Conservation (phyloP, 306 rosid species). For the Trichosanthes truncata region DNA sequence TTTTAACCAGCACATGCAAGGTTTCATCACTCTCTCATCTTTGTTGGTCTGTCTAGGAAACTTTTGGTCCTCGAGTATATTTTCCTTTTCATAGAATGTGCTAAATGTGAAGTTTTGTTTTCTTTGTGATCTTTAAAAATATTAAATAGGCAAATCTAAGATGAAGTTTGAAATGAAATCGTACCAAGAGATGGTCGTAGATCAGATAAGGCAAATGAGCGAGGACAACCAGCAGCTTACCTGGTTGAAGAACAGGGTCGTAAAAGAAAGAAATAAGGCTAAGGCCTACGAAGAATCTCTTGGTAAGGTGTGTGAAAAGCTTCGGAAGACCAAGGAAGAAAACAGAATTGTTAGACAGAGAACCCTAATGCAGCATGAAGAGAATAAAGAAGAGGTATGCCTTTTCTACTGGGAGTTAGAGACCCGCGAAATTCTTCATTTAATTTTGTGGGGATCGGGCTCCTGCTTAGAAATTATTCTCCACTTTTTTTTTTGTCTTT, state of each 20-base stretch:
- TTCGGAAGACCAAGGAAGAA: constrained; percentile 45
- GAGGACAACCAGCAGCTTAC: constrained; percentile 55
- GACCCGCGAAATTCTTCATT: no score
- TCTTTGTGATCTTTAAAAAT: not conserved
- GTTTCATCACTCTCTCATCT: constrained; percentile 25
- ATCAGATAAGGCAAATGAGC: constrained; percentile 54
- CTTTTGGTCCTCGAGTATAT: not conserved
- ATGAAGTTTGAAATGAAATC: constrained; percentile 65
- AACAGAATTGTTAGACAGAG: constrained; percentile 44
- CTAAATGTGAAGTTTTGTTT: not conserved
- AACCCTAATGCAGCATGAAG: constrained; percentile 45
- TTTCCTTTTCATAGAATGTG: not conserved
- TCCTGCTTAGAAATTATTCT: no score
- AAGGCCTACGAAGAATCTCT: constrained; percentile 43
- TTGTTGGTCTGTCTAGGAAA: not conserved
- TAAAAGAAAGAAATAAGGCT: constrained; percentile 19
- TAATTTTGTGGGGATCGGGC: no score
- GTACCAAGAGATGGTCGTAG: constrained; percentile 66
- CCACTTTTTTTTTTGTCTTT: no score
- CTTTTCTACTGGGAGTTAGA: not conserved
- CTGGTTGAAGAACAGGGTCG: constrained; percentile 39
- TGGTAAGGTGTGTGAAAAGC: constrained; percentile 32
- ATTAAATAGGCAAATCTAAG: constrained; percentile 45
- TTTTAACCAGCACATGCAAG: constrained; percentile 66
- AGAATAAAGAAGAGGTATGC: constrained; percentile 72